A percentile compares a stretch with the other conserved stretches of the same genome.
These are phyloP conservation scores for Leptomonas pyrrhocoris DNA, from an alignment of 208 protist species.

Conservation along the genomic window DNA sequence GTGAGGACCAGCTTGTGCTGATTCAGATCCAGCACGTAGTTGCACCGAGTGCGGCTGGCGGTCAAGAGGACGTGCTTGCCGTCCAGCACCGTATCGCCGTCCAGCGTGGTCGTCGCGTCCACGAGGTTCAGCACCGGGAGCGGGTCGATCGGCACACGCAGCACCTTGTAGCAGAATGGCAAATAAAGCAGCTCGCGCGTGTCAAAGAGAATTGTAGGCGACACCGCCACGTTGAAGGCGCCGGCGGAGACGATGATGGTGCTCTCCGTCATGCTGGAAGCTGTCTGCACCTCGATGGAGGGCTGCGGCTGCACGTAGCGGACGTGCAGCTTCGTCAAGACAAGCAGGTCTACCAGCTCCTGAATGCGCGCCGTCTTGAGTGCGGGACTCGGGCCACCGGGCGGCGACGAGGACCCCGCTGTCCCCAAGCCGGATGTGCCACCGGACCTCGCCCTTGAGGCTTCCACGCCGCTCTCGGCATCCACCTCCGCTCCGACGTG, in stretches of 20 bases:
- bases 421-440: not conserved
- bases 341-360: slow-evolving; percentile 44
- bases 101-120: slow-evolving; percentile 53
- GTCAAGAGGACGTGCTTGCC: slow-evolving; percentile 73
- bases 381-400: not conserved
- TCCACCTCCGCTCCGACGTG: slow-evolving; percentile 52
- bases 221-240: slow-evolving; percentile 49
- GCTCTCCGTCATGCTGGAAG: slow-evolving; percentile 48
- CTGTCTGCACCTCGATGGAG: slow-evolving; percentile 30
- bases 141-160: slow-evolving; percentile 65
- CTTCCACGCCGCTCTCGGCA: slow-evolving; percentile 4
- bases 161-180: slow-evolving; percentile 78
- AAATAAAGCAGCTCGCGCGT: slow-evolving; percentile 76
- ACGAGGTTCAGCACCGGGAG: slow-evolving; percentile 58
- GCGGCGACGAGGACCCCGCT: not conserved
- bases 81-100: slow-evolving; percentile 65
- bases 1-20: slow-evolving; percentile 61
- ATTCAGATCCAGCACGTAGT: slow-evolving; percentile 78
- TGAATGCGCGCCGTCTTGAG: slow-evolving; percentile 29
- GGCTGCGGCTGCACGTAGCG: slow-evolving; percentile 21
- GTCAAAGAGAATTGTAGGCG: slow-evolving; percentile 75
- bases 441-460: not conserved
- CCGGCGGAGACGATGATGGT: slow-evolving; percentile 43
- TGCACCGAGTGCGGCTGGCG: slow-evolving; percentile 62
- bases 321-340: slow-evolving; percentile 29